Conservation (phyloP, 805 yeast genomes). For the Wickerhamia fluorescens region DNA sequence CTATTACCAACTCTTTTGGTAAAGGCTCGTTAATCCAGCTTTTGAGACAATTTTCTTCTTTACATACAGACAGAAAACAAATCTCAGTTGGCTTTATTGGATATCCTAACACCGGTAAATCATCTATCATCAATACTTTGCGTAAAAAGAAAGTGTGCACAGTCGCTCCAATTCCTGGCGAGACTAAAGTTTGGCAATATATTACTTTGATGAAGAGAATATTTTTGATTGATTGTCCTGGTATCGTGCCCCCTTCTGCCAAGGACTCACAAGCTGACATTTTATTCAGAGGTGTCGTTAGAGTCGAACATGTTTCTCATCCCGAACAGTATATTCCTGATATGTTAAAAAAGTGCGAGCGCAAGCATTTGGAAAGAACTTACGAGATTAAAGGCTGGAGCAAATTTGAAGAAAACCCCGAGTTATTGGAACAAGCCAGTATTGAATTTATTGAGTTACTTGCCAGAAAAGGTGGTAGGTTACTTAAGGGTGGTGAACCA, state of each 20-base stretch:
- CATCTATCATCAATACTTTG: conserved; percentile 89
- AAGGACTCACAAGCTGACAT: conserved; percentile 90
- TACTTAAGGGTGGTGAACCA: conserved; percentile 96
- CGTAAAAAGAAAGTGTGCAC: conserved; percentile 93
- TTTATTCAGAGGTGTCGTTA: conserved; percentile 91
- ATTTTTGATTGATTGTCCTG: conserved; percentile 95
- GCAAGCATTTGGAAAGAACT: conserved; percentile 88
- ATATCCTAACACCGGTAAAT: conserved; percentile 97
- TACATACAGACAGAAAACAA: conserved; percentile 90
- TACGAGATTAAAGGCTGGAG: conserved; percentile 91
- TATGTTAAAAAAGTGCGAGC: conserved; percentile 74
- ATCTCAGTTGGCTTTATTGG: conserved; percentile 97
- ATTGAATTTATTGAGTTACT: conserved; percentile 78
- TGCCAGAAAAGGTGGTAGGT: conserved; percentile 89
- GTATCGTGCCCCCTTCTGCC: conserved; percentile 93
- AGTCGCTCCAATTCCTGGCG: conserved; percentile 99
- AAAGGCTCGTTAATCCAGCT: conserved; percentile 93
- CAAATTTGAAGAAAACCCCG: conserved; percentile 33
- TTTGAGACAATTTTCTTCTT: conserved; percentile 82
- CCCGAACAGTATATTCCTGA: conserved; percentile 96
- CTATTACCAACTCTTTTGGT: conserved; percentile 95
- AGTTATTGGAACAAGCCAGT: conserved; percentile 42
- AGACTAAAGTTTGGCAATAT: conserved; percentile 98
- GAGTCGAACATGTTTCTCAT: conserved; percentile 94
- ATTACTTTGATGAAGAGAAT: conserved; percentile 94